A percentile compares a stretch with the other conserved stretches of the same genome.
Conservation (phyloP, 129 eudicot species). For the carrot (Daucus carota) region DNA sequence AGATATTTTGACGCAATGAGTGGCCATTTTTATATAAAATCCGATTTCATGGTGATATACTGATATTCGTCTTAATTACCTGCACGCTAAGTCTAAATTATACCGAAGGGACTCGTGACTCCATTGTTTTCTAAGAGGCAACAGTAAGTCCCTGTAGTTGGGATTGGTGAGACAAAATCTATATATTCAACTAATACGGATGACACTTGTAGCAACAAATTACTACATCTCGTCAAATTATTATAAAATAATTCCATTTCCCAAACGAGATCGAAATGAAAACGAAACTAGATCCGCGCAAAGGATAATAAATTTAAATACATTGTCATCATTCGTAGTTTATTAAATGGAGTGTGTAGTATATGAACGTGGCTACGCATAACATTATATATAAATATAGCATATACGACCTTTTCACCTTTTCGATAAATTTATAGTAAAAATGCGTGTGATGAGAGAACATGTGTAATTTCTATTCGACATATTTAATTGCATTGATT, state of each 20-base stretch:
- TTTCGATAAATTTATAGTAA: background rate
- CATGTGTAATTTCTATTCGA: background rate
- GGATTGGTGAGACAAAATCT: background rate
- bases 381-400: too few relatives aligned
- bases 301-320: background rate
- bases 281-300: background rate
- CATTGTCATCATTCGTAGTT: background rate
- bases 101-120: too few relatives aligned
- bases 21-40: too few relatives aligned
- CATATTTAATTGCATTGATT: background rate
- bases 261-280: background rate
- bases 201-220: background rate
- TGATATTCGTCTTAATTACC: too few relatives aligned
- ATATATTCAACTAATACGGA: background rate
- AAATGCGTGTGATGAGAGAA: background rate
- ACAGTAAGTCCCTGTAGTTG: background rate
- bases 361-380: slow-evolving; percentile 7
- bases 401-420: background rate
- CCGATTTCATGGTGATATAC: too few relatives aligned
- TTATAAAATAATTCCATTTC: background rate
- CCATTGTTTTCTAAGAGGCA: background rate
- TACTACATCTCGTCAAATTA: background rate
- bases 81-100: too few relatives aligned
- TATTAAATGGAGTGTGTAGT: background rate
- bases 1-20: too few relatives aligned